Base-by-base conservation (phyloP, 768 basidiomycete genomes). In the Chalciporus sphaerocephalus region DNA sequence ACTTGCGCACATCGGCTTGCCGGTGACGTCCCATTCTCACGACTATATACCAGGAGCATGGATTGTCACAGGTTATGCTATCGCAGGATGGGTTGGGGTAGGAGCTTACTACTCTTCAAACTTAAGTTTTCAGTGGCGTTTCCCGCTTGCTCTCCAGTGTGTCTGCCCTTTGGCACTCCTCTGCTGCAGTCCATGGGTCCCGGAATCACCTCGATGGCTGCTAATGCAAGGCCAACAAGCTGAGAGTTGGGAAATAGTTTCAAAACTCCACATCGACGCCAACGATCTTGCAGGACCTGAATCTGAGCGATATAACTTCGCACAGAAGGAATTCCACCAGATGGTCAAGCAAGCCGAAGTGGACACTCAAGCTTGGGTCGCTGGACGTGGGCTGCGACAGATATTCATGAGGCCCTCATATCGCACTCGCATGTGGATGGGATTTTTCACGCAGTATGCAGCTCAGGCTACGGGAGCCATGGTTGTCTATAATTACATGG, bases 321-420 rank as follows among this genome's bases (percentile, higher is more conserved):
- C 35, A 10, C 35, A 20, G 18, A 37, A 37, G 43, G 46, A 47
- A 34, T 36, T 42, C 17, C 40, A 42, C 25, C 33, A 47, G 20
- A 42, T 47, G 46, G 39, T 47, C 28, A 42, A 32, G 21, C 46
- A 42, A 15, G 46, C 35, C 17, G 46, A 47, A 24, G 21, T 47
- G 28, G 40, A 41, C 22, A 42, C 40, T 10, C 40, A 41, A 30
- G 46, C 46, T 23, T 42, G 46, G 22, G 15, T 42, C 21, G 32
- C 46, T 25, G 40, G 22, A 27, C 40, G 46, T 25, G 46, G 40
- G 13, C 10, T 39, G 9, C 13, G 32, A 13, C 46, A 47, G 38
- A 33, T 46, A 21, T 39, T 32, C 18, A 46, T 9, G 16, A 46
- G 40, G 36, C 39, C 24, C 15, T 46, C 45, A 13, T 46, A 46